These are phyloP conservation scores for Malus orientalis DNA, from an alignment of 306 rosid species.

Conservation along the genomic window DNA sequence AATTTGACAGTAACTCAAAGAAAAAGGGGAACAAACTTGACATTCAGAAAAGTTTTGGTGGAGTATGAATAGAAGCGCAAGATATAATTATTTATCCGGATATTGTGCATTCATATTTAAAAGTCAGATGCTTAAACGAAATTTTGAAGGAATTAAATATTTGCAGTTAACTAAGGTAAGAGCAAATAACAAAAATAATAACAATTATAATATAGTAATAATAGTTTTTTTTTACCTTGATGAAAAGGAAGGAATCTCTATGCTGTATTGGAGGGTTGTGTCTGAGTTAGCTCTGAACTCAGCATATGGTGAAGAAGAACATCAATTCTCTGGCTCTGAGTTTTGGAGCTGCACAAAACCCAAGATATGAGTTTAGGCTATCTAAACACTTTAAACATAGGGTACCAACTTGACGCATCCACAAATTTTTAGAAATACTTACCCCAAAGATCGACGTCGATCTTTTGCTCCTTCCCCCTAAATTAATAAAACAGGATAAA, in stretches of 20 bases:
- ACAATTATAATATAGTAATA: neutral
- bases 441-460: constrained; percentile 61
- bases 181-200: neutral
- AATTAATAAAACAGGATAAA: constrained; percentile 9
- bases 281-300: constrained; percentile 66
- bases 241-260: constrained; percentile 6
- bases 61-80: neutral
- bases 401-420: neutral
- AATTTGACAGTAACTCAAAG: neutral
- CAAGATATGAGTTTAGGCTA: constrained; percentile 5
- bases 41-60: neutral
- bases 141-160: too few relatives aligned
- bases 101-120: too few relatives aligned
- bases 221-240: neutral
- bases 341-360: constrained; percentile 61
- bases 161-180: neutral
- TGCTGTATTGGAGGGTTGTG: constrained; percentile 34
- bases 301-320: constrained; percentile 92
- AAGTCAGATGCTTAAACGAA: too few relatives aligned
- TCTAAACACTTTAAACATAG: constrained; percentile 2
- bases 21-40: neutral
- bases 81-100: neutral
- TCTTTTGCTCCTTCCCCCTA: constrained; percentile 44
- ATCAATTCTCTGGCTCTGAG: constrained; percentile 78
- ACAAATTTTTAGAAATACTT: constrained; percentile 17